Conservation (phyloP, 768 basidiomycete species). For the Saitozyma sp. region DNA sequence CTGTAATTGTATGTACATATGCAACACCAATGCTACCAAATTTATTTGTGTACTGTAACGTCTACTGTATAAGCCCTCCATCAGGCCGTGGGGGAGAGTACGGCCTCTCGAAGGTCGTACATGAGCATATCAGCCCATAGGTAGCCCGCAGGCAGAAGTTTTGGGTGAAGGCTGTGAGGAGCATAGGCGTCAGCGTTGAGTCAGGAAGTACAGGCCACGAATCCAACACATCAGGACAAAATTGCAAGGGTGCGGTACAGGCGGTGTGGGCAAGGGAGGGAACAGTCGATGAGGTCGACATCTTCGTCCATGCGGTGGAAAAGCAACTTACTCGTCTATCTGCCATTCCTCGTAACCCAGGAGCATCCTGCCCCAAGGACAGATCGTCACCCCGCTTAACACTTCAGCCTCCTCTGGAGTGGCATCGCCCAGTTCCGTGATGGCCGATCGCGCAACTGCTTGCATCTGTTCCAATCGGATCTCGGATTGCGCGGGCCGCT, state of each 20-base stretch:
- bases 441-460: constrained; percentile 12
- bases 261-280: too few relatives aligned
- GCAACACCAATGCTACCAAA: too few relatives aligned
- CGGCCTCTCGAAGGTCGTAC: constrained; percentile 22
- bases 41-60: too few relatives aligned
- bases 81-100: not conserved
- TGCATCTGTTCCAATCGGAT: constrained; percentile 20
- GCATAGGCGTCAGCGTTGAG: too few relatives aligned
- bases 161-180: not conserved
- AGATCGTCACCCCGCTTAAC: not conserved
- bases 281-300: too few relatives aligned
- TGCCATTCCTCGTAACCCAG: constrained; percentile 26
- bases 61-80: too few relatives aligned
- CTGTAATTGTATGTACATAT: too few relatives aligned
- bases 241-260: too few relatives aligned
- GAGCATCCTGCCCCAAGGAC: constrained; percentile 21
- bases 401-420: constrained; percentile 1
- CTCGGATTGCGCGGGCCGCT: constrained; percentile 18
- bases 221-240: not conserved
- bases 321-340: constrained; percentile 21
- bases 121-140: constrained; percentile 32
- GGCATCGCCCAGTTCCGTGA: not conserved
- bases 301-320: constrained; percentile 8
- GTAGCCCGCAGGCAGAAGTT: constrained; percentile 24
- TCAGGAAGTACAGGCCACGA: too few relatives aligned